phyloP scores from a whole-genome alignment of 2,329 filamentous ascomycete species.

The Fusarium zealandicum region DNA sequence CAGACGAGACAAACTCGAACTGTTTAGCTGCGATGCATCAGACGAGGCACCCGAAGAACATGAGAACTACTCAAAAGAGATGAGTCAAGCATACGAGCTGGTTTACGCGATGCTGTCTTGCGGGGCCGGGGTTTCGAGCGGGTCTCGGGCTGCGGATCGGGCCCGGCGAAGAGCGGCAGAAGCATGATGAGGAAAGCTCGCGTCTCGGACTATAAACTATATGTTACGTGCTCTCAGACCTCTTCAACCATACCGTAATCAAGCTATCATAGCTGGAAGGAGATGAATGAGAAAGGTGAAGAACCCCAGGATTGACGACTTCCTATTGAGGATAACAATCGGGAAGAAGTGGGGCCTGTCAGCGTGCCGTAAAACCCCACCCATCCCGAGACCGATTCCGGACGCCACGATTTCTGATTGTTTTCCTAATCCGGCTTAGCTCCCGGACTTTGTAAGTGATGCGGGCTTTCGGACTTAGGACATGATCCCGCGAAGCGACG shows the following conservation, averaged over 20 bases:
- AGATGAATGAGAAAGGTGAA: background rate
- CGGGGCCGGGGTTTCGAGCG: conserved; percentile 8
- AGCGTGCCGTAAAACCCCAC: background rate
- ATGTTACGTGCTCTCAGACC: too few species aligned
- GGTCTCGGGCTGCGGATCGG: background rate
- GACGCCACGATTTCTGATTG: conserved; percentile 30
- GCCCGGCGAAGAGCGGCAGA: conserved; percentile 12
- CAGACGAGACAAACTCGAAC: conserved; percentile 43
- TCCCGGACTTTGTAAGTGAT: too few species aligned
- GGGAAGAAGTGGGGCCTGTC: background rate
- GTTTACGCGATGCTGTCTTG: conserved; percentile 10
- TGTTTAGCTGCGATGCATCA: conserved; percentile 22
- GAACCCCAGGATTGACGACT: conserved; percentile 20
- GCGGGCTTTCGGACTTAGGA: background rate
- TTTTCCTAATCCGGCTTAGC: conserved; percentile 38
- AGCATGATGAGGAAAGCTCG: conserved; percentile 17
- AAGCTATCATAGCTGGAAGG: too few species aligned
- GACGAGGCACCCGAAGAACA: background rate
- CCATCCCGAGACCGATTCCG: conserved; percentile 9
- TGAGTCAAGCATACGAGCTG: conserved; percentile 4
- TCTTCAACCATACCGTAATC: too few species aligned
- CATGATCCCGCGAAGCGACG: conserved; percentile 2
- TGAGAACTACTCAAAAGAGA: background rate
- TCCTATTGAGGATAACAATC: conserved; percentile 18
- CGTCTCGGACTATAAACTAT: background rate